These are phyloP conservation scores for Venturiaceae sp. DNA, from an alignment of 2,329 filamentous ascomycete species.

Conservation along the genomic window DNA sequence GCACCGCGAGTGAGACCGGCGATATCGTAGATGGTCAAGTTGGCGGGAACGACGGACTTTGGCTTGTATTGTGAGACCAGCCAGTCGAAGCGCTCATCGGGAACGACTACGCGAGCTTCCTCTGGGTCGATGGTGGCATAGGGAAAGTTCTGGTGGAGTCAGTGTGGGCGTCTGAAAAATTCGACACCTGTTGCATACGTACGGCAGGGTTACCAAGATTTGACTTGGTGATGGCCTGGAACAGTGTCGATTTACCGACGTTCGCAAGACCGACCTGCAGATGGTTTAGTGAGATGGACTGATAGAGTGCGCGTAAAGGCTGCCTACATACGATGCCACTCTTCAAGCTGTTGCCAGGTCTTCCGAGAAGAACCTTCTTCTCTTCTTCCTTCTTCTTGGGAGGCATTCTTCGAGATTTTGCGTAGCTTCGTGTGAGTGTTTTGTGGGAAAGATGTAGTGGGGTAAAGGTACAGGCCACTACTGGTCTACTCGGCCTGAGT, in stretches of 20 bases:
- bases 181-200: conserved; percentile 30
- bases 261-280: conserved; percentile 94
- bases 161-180: background rate
- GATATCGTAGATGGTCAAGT: conserved; percentile 97
- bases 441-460: background rate
- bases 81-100: conserved; percentile 94
- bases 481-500: conserved; percentile 14
- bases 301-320: conserved; percentile 16
- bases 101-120: conserved; percentile 94
- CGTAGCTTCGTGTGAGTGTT: conserved; percentile 27
- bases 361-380: conserved; percentile 92
- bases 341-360: conserved; percentile 96
- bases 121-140: conserved; percentile 99
- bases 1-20: conserved; percentile 92
- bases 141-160: conserved; percentile 67
- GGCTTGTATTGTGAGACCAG: conserved; percentile 93
- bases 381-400: conserved; percentile 88
- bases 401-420: conserved; percentile 66
- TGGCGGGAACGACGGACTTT: conserved; percentile 93
- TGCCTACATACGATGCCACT: conserved; percentile 88
- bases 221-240: conserved; percentile 99
- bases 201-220: conserved; percentile 93
- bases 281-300: conserved; percentile 22
- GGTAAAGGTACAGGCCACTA: background rate
- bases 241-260: conserved; percentile 97